Conservation (phyloP, 1,139 yeast genomes). For the Pichia sp. region DNA sequence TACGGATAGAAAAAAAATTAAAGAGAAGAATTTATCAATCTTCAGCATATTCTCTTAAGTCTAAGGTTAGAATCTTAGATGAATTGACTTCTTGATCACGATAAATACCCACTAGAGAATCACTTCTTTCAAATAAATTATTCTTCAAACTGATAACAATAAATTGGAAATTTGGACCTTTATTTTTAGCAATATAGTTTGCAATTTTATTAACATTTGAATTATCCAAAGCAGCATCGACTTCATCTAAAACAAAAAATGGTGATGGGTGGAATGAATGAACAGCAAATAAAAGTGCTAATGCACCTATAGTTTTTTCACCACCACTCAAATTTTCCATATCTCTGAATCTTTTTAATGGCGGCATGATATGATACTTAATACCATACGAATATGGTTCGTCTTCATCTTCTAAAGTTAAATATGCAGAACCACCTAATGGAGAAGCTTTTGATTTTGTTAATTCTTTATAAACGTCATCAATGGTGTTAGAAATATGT, state of each 20-base stretch:
- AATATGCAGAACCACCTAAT: constrained; percentile 87
- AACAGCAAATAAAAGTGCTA: constrained; percentile 84
- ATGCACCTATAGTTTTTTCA: constrained; percentile 93
- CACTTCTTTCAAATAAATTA: constrained; percentile 75
- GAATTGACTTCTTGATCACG: constrained; percentile 75
- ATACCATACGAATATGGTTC: constrained; percentile 83
- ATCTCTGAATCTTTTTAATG: constrained; percentile 86
- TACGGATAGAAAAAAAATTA: neutral
- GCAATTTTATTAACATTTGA: constrained; percentile 84
- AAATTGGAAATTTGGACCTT: constrained; percentile 79
- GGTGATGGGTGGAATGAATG: constrained; percentile 94
- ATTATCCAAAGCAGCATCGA: constrained; percentile 94
- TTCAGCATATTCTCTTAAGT: constrained; percentile 54
- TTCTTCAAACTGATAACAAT: constrained; percentile 91
- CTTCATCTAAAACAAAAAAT: constrained; percentile 91
- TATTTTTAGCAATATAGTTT: constrained; percentile 68
- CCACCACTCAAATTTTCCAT: constrained; percentile 96
- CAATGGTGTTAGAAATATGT: constrained; percentile 69
- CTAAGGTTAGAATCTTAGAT: constrained; percentile 71
- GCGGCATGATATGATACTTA: constrained; percentile 94
- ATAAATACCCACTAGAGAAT: constrained; percentile 88
- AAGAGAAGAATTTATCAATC: neutral
- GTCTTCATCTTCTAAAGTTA: constrained; percentile 82
- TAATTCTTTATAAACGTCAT: constrained; percentile 78
- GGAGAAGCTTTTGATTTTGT: constrained; percentile 66